Evolutionary conservation across 352 stramenopile species (phyloP).

Genomic region (Blastocystis sp.): DNA sequence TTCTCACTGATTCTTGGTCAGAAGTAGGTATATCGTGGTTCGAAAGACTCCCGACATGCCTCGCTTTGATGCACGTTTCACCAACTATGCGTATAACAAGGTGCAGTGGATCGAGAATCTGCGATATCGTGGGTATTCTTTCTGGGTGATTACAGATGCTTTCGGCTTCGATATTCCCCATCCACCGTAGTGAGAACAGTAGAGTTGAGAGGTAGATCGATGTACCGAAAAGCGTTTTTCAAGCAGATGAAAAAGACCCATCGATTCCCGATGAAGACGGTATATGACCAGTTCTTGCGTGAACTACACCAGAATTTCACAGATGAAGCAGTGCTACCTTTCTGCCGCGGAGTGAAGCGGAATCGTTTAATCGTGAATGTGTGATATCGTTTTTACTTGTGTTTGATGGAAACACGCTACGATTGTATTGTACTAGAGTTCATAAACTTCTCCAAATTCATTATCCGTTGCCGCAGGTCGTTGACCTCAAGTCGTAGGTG

Average conservation of each 20-base stretch:
- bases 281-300: not conserved
- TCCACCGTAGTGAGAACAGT: not conserved
- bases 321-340: not conserved
- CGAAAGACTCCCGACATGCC: conserved; percentile 7
- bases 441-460: not conserved
- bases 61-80: conserved; percentile 52
- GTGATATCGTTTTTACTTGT: not conserved
- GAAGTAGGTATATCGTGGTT: conserved; percentile 25
- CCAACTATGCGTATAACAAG: conserved; percentile 56
- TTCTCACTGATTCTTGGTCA: not conserved
- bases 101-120: conserved; percentile 55
- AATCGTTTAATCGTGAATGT: not conserved
- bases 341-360: not conserved
- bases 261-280: conserved; percentile 16
- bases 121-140: conserved; percentile 25
- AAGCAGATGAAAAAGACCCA: conserved; percentile 16
- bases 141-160: conserved; percentile 33
- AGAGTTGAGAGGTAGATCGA: not conserved
- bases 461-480: not conserved
- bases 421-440: not conserved
- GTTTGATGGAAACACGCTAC: not conserved
- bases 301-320: not conserved
- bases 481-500: not conserved
- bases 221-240: conserved; percentile 24
- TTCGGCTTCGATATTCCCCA: conserved; percentile 54